Evolutionary conservation across 331 rosid genomes (phyloP).

Genomic region (Pyrus hybrid): DNA sequence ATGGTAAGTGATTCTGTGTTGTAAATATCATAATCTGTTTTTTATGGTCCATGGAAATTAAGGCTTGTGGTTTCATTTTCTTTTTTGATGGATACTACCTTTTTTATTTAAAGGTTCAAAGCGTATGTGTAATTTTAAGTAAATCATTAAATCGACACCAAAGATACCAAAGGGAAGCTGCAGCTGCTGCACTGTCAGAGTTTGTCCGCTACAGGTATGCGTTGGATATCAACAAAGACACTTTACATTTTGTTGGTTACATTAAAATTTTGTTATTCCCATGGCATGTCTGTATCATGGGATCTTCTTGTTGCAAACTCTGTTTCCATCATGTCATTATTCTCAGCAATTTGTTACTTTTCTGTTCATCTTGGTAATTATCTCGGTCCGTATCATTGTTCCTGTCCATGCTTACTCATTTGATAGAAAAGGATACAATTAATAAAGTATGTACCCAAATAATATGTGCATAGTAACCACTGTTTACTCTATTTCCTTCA

Average conservation of each 20-base stretch:
- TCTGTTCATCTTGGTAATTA: neutral
- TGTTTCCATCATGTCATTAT: neutral
- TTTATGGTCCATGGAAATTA: neutral
- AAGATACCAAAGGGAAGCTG: constrained; percentile 91
- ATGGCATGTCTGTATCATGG: neutral
- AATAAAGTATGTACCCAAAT: neutral
- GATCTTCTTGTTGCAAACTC: neutral
- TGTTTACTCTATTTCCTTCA: too few species aligned
- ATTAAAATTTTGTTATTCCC: neutral
- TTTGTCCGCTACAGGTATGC: constrained; percentile 81
- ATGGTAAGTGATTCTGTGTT: neutral
- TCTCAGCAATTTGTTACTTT: neutral
- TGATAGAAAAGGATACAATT: neutral
- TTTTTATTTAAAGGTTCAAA: constrained; percentile 51
- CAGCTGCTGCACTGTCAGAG: constrained; percentile 92
- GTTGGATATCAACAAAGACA: neutral
- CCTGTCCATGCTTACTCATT: neutral
- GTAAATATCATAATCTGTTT: neutral
- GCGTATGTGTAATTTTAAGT: constrained; percentile 63
- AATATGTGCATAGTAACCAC: too few species aligned
- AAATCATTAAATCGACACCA: constrained; percentile 67
- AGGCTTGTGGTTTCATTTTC: neutral
- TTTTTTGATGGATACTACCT: neutral
- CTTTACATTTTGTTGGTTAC: neutral
- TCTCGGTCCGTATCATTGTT: neutral